A percentile compares a stretch with the other conserved stretches of the same genome.
phyloP scores from a whole-genome alignment of 495 filamentous ascomycete genomes.

The Sphaerosporella brunnea region DNA sequence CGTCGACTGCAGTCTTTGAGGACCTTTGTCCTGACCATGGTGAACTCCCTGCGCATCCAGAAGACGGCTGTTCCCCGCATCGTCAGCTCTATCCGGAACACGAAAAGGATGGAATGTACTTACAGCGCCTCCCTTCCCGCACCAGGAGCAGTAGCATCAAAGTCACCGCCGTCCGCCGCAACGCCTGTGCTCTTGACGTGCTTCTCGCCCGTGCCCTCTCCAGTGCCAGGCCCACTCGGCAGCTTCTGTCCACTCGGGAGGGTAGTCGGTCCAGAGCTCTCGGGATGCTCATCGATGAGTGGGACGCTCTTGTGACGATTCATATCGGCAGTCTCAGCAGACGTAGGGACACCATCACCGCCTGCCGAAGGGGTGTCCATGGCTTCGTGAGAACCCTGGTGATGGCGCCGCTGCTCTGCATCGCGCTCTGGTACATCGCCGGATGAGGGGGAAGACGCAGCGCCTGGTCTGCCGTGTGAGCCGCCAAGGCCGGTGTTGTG shows the following conservation, averaged over 20 bases:
- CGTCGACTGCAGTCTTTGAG: not conserved
- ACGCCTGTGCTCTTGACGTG: slow-evolving; percentile 39
- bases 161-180: slow-evolving; percentile 37
- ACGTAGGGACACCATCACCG: no score
- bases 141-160: slow-evolving; percentile 43
- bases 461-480: not conserved
- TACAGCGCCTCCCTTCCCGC: slow-evolving; percentile 47
- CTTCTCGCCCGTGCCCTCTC: slow-evolving; percentile 35
- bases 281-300: slow-evolving; percentile 1
- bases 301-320: slow-evolving; percentile 3
- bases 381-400: not conserved
- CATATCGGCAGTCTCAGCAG: not conserved
- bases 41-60: slow-evolving; percentile 20
- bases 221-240: slow-evolving; percentile 21
- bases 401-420: not conserved
- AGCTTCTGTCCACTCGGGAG: slow-evolving; percentile 16
- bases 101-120: slow-evolving; percentile 32
- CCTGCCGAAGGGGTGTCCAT: no score
- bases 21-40: slow-evolving; percentile 8
- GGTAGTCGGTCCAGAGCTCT: slow-evolving; percentile 6
- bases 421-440: not conserved
- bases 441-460: not conserved
- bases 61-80: slow-evolving; percentile 13
- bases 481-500: not conserved
- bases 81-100: not conserved